phyloP scores from a whole-genome alignment of 306 rosid species.

The Cucumis sativus region DNA sequence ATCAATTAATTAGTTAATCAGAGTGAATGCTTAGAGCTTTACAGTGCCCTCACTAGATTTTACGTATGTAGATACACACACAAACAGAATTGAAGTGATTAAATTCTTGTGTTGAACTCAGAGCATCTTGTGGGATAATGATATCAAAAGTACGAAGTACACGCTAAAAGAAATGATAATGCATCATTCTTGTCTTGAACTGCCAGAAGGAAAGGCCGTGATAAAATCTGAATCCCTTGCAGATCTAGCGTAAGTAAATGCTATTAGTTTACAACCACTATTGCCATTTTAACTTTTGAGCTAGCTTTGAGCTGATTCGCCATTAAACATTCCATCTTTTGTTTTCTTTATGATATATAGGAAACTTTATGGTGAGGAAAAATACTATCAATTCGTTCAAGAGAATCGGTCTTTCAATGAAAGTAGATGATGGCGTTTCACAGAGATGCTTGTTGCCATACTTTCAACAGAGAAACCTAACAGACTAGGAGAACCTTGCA shows the following conservation, averaged over 20 bases:
- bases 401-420: background rate
- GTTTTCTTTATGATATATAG: background rate
- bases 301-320: background rate
- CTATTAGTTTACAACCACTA: conserved; percentile 6
- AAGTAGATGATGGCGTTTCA: background rate
- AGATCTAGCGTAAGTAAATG: conserved; percentile 71
- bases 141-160: conserved; percentile 67
- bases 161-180: conserved; percentile 72
- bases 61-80: background rate
- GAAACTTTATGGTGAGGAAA: background rate
- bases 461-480: background rate
- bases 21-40: background rate
- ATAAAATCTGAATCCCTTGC: conserved; percentile 43
- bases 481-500: background rate
- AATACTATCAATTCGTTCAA: background rate
- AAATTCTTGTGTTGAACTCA: conserved; percentile 22
- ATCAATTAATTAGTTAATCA: background rate
- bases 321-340: background rate
- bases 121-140: conserved; percentile 94
- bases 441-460: background rate
- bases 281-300: background rate
- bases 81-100: background rate
- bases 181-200: conserved; percentile 61
- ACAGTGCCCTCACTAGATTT: background rate
- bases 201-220: conserved; percentile 77